Base-by-base conservation (phyloP, 805 yeast genomes). In the Yarrowia divulgata region DNA sequence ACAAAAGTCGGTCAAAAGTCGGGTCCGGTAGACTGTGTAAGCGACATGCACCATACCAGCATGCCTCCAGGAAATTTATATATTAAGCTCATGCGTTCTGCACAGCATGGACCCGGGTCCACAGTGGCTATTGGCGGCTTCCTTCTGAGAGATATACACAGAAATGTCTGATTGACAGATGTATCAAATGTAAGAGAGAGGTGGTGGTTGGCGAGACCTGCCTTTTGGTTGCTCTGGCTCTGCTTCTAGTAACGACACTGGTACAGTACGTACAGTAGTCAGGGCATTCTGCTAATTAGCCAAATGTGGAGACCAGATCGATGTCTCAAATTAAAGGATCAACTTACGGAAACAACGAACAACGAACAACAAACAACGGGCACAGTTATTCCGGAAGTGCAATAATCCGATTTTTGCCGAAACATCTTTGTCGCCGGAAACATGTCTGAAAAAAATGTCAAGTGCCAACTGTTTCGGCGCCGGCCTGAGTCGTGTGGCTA, bases 41-140 rank as follows among this genome's bases (percentile, higher is more conserved):
- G 40, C 57, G 57, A 34, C 18, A 35, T 52, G 57, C 57, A 52
- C 42, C 29, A n/a, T 52, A 37, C 23, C 43, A 34, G 45, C 45
- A 54, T 54, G 14, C 43, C 35, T 37, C 43, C 52, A 46, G 67
- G 67, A 62, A 62, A 62, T 46, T 62, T 45, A 62, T 46, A 18
- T 35, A 34, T 45, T 46, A 46, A 37, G 43, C 48, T 46, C 54
- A 42, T 42, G 63, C 48, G 34, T 54, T 19, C 29, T 42, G 63
- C 63, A 57, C 48, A 23, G 35, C n/a, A 23, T n/a, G 23, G 63
- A 57, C 63, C 63, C 63, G 63, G 63, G 63, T 57, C 63, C 63
- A 8, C 12, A 8, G 18, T 16, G 63, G 63, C 63, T 57, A 40
- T 57, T 40, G 63, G 35, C 62, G 62, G 48, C 57, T 49, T 29